Base-by-base conservation (phyloP, 176 grass and related monocot genomes). In the Zizania latifolia region DNA sequence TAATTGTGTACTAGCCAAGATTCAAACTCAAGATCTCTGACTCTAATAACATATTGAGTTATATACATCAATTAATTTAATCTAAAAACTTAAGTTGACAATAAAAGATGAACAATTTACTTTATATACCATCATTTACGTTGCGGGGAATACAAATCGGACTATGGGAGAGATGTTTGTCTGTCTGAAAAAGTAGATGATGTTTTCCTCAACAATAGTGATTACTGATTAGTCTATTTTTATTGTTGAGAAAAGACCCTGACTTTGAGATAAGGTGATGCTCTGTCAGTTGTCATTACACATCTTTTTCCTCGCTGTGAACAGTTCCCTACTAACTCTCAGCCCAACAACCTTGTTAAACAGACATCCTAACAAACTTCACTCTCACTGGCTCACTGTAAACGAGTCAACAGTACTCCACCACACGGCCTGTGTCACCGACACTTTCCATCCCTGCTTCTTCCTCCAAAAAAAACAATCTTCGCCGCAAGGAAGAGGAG, bases 401-500 rank as follows among this genome's bases (percentile, higher is more conserved):
- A 53, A 15, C 4, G 22, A 53, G 51, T 86, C 70, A 74, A 75
- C 83, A 80, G 53, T 71, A n/a, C n/a, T n/a, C n/a, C n/a, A n/a
- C 19, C 8, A 41, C 23, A 4, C 23, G 32, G 41, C 3, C 44
- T 34, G 44, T 73, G 60, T 43, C 71, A 82, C 78, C 72, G 78
- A 86, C 84, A 46, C 63, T 70, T 69, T 24, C 64, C 5, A 13
- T 19, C 11, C 58, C 40, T 13, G 28, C 21, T 22, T 78, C 30
- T 23, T 21, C 3, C 17, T 34, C 27, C 37, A 16, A 44, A 66
- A 56, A 82, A 22, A 22, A 34, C 59, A 22, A 22, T 26, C 59
- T 33, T 17, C 17, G 27, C 22, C 26, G 31, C 39, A 48, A 3
- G 30, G 30, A 46, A 17, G 61, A 56, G 77, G 28, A 6, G 54